Percentiles rank a stretch among this genome's conserved stretches.
phyloP scores from a whole-genome alignment of 257 asterid species.

The Solanum gandarillasii region DNA sequence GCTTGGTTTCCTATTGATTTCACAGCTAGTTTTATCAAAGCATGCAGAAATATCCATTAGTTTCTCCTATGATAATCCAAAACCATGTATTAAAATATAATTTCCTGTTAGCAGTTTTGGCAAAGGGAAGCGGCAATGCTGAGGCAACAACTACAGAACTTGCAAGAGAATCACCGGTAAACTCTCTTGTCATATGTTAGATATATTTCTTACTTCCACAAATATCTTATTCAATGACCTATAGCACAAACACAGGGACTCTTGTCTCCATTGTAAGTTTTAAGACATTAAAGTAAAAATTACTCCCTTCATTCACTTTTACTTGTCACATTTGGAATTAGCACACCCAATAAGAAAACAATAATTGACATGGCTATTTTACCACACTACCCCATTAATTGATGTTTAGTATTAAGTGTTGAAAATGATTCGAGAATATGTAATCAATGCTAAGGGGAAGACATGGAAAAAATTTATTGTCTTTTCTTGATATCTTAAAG shows the following conservation, averaged over 20 bases:
- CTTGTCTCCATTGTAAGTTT: background rate
- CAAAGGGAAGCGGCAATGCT: constrained; percentile 53
- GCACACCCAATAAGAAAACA: background rate
- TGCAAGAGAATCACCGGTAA: constrained; percentile 64
- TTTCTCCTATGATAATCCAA: background rate
- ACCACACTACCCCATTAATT: background rate
- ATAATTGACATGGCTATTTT: too few relatives aligned
- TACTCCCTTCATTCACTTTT: background rate
- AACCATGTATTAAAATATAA: background rate
- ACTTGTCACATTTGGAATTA: background rate
- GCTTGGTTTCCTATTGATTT: background rate
- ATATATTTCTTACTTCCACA: background rate
- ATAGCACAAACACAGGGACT: background rate
- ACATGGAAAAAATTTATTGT: background rate
- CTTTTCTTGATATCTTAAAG: background rate
- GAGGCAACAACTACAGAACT: constrained; percentile 49
- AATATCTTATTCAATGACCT: background rate
- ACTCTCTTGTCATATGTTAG: background rate
- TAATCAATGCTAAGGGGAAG: background rate
- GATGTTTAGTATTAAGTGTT: background rate
- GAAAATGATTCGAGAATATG: background rate
- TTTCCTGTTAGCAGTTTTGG: constrained; percentile 46
- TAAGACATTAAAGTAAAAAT: background rate
- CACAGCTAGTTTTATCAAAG: background rate
- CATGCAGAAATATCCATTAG: background rate